Conservation (phyloP, 1,284 basidiomycete genomes). For the Tilletia indica region DNA sequence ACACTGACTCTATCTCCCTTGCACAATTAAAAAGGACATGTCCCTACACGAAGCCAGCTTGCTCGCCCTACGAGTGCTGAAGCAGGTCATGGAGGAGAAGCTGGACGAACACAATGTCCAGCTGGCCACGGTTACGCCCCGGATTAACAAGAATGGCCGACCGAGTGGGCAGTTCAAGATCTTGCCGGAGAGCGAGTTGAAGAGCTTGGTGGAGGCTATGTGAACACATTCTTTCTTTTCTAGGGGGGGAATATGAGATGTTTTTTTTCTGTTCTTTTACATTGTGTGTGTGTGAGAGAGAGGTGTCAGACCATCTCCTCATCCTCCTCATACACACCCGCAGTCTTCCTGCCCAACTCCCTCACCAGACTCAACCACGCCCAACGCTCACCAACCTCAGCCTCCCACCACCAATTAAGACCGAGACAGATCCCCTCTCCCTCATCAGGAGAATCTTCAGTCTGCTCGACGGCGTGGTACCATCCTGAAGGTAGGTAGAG, state of each 20-base stretch:
- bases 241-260: no score
- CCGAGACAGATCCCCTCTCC: constrained; percentile 38
- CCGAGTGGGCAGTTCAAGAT: constrained; percentile 50
- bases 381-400: constrained; percentile 20
- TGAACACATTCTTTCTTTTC: constrained; percentile 20
- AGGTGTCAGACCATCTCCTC: constrained; percentile 6
- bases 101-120: constrained; percentile 97
- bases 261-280: no score
- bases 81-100: constrained; percentile 99
- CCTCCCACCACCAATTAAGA: constrained; percentile 53
- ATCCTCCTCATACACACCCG: constrained; percentile 9
- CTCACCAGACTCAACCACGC: constrained; percentile 8
- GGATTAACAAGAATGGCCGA: constrained; percentile 45
- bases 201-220: constrained; percentile 52
- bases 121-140: constrained; percentile 66
- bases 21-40: constrained; percentile 72
- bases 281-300: no score
- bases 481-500: constrained; percentile 48
- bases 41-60: constrained; percentile 82
- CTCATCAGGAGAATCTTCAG: constrained; percentile 27
- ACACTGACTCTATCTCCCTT: not conserved
- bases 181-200: constrained; percentile 46
- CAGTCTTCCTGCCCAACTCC: not conserved
- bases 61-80: constrained; percentile 82
- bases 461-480: constrained; percentile 48